Evolutionary conservation across 2,329 filamentous ascomycete genomes (phyloP).

Genomic region (Trichoderma harzianum): DNA sequence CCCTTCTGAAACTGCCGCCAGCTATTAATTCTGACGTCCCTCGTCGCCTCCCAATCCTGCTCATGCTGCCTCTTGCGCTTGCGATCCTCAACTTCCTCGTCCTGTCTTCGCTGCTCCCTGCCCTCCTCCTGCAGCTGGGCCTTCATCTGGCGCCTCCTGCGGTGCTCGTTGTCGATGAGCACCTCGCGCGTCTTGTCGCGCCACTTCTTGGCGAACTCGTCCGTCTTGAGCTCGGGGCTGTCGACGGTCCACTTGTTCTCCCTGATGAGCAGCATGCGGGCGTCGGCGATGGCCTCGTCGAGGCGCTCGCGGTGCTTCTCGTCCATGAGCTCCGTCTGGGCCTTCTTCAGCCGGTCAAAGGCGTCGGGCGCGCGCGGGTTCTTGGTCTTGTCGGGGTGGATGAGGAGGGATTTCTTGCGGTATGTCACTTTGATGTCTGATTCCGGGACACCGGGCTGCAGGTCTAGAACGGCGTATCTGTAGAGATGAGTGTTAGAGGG

Average conservation of each 20-base stretch:
- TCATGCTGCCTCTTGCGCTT: constrained; percentile 90
- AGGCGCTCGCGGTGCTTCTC: constrained; percentile 84
- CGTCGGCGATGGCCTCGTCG: constrained; percentile 94
- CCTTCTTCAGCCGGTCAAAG: constrained; percentile 95
- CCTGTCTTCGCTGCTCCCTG: constrained; percentile 77
- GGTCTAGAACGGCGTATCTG: constrained; percentile 89
- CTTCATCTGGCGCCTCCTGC: constrained; percentile 79
- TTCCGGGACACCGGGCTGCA: constrained; percentile 91
- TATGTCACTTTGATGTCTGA: constrained; percentile 94
- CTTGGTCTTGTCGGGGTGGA: constrained; percentile 96
- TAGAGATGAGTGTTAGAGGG: background rate
- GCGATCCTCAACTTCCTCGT: constrained; percentile 76
- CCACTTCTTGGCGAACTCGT: constrained; percentile 82
- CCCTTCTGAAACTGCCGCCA: constrained; percentile 91
- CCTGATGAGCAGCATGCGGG: constrained; percentile 88
- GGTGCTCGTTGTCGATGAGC: constrained; percentile 86
- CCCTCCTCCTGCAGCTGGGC: constrained; percentile 97
- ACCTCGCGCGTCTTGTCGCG: constrained; percentile 85
- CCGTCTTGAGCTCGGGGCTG: constrained; percentile 78
- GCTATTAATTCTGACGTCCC: constrained; percentile 86
- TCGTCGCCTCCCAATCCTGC: constrained; percentile 88
- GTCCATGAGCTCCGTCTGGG: constrained; percentile 85
- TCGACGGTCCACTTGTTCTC: constrained; percentile 92
- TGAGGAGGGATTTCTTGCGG: constrained; percentile 96
- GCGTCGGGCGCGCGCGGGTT: constrained; percentile 90